These are phyloP conservation scores for Asterochloris sp. DNA, from an alignment of 139 green algal genomes.

Conservation along the genomic window DNA sequence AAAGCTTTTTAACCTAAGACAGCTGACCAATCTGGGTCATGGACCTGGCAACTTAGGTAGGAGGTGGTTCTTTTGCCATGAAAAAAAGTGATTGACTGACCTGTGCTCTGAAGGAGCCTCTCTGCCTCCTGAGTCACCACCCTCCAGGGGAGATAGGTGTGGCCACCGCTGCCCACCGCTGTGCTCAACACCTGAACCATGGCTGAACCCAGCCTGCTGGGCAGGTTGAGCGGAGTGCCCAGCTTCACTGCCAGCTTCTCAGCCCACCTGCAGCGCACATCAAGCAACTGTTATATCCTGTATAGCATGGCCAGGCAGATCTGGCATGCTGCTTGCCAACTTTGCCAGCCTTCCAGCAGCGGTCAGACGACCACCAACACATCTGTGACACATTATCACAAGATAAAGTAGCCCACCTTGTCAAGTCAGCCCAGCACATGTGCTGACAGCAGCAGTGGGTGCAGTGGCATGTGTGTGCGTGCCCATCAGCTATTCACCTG, in stretches of 20 bases:
- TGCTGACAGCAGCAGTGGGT: neutral
- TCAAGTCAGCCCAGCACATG: neutral
- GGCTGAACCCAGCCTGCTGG: slow-evolving; percentile 27
- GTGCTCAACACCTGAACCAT: slow-evolving; percentile 28
- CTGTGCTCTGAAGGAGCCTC: slow-evolving; percentile 18
- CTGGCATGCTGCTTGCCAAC: neutral
- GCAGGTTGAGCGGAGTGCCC: slow-evolving; percentile 18
- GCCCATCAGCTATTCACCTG: neutral
- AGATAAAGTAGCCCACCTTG: neutral
- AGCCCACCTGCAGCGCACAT: slow-evolving; percentile 14
- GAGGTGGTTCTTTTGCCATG: neutral
- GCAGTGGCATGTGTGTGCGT: neutral
- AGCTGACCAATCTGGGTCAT: neutral
- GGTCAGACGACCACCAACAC: no score
- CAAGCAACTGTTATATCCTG: no score
- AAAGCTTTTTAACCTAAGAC: neutral
- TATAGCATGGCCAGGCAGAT: neutral
- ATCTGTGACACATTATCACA: neutral
- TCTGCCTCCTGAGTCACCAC: slow-evolving; percentile 15
- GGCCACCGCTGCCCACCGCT: slow-evolving; percentile 29
- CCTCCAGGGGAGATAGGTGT: slow-evolving; percentile 47
- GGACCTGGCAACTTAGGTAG: neutral
- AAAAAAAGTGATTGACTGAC: neutral
- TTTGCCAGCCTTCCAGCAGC: no score
- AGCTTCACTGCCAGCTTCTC: slow-evolving; percentile 36